Evolutionary conservation across 1,284 basidiomycete genomes (phyloP).

Genomic region (Naganishia sp.): DNA sequence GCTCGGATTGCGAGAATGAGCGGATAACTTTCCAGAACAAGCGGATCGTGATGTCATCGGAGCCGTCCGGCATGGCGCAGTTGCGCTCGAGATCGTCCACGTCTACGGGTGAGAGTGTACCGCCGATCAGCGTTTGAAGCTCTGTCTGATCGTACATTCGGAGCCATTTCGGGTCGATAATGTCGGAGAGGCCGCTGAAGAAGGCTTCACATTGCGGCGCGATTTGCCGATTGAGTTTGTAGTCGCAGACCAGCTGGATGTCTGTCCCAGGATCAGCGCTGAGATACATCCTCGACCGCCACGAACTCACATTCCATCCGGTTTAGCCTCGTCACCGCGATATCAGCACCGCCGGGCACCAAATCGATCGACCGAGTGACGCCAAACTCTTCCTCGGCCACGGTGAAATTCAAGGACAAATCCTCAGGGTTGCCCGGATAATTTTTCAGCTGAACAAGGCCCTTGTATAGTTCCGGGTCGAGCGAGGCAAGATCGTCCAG

Average conservation of each 20-base stretch:
- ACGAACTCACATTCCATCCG: constrained; percentile 64
- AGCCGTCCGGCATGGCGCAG: constrained; percentile 76
- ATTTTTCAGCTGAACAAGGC: constrained; percentile 79
- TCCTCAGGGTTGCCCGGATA: constrained; percentile 87
- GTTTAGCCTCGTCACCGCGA: constrained; percentile 87
- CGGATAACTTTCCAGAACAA: constrained; percentile 60
- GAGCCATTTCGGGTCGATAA: constrained; percentile 80
- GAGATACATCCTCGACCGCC: background rate
- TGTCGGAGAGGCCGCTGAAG: constrained; percentile 71
- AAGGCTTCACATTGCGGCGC: constrained; percentile 74
- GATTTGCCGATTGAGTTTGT: constrained; percentile 86
- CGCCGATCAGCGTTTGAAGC: constrained; percentile 79
- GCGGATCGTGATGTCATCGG: constrained; percentile 68
- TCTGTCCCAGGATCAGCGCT: constrained; percentile 49
- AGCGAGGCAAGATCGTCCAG: constrained; percentile 86
- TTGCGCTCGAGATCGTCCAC: constrained; percentile 73
- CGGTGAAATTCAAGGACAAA: constrained; percentile 87
- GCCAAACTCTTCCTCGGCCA: constrained; percentile 89
- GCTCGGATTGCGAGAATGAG: constrained; percentile 62
- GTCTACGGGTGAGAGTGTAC: constrained; percentile 78
- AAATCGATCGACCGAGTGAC: constrained; percentile 76
- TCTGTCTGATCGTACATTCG: constrained; percentile 95
- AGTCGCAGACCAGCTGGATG: constrained; percentile 86
- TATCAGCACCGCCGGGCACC: constrained; percentile 77
- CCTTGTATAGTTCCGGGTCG: constrained; percentile 90